These are phyloP conservation scores for Komagataella kurtzmanii DNA, from an alignment of 805 yeast species.

Conservation along the genomic window DNA sequence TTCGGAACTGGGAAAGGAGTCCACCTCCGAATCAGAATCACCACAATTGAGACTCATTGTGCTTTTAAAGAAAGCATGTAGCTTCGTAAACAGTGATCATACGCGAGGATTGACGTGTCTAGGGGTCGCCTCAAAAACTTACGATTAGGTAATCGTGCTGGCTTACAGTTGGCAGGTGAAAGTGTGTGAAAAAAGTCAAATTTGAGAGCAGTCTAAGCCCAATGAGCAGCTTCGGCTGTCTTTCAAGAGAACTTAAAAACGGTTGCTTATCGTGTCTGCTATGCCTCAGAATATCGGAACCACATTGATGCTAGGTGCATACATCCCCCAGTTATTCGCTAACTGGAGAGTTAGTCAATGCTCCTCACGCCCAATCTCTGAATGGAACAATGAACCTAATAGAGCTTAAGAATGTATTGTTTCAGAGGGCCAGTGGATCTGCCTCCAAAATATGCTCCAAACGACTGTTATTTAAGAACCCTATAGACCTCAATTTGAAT, in stretches of 20 bases:
- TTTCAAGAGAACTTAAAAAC: no score
- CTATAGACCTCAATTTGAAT: slow-evolving; percentile 25
- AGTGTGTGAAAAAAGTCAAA: neutral
- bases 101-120: neutral
- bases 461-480: slow-evolving; percentile 20
- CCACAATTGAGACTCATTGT: neutral
- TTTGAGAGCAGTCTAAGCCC: no score
- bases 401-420: neutral
- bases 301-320: no score
- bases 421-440: neutral
- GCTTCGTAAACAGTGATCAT: neutral
- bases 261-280: no score
- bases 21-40: neutral
- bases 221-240: no score
- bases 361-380: neutral
- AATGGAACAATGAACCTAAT: neutral
- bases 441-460: neutral
- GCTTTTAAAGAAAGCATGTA: neutral
- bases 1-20: neutral
- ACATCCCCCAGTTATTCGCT: neutral
- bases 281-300: no score
- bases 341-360: neutral
- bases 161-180: neutral
- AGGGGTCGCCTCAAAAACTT: neutral
- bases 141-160: neutral